A percentile compares a stretch with the other conserved stretches of the same genome.
Conservation (phyloP, 306 rosid species). For the Begonia masoniana region DNA sequence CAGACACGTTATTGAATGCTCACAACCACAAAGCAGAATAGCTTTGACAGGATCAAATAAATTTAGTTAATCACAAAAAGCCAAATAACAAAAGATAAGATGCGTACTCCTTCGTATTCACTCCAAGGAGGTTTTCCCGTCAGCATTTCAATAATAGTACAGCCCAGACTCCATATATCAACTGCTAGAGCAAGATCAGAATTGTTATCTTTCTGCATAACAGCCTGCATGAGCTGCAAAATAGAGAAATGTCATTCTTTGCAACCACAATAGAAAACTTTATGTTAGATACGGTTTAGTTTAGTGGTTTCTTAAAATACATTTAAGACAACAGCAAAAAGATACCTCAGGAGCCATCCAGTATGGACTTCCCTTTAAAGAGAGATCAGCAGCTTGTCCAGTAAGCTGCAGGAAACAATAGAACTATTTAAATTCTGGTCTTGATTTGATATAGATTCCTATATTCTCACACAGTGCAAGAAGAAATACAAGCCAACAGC, state of each 20-base stretch:
- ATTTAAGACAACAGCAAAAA: conserved; percentile 6
- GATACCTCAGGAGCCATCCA: conserved; percentile 99
- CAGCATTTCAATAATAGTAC: conserved; percentile 89
- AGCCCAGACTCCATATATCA: conserved; percentile 97
- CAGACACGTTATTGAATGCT: too few species aligned
- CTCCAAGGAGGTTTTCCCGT: conserved; percentile 99
- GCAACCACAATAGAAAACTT: conserved; percentile 3
- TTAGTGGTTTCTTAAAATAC: too few species aligned
- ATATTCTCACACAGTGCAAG: too few species aligned
- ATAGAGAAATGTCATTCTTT: neutral
- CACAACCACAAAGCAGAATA: too few species aligned
- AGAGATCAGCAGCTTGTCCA: conserved; percentile 70
- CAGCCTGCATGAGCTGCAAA: conserved; percentile 11
- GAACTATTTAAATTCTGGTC: conserved; percentile 1
- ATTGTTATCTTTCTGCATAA: conserved; percentile 66
- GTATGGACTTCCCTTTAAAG: conserved; percentile 94
- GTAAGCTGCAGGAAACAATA: conserved; percentile 40
- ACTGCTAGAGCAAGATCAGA: conserved; percentile 79
- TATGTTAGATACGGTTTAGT: neutral
- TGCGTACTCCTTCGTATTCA: conserved; percentile 85
- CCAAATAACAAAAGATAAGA: conserved; percentile 5
- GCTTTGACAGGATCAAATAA: too few species aligned
- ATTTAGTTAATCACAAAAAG: too few species aligned
- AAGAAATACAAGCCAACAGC: too few species aligned
- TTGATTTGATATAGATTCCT: too few species aligned